A percentile compares a stretch with the other conserved stretches of the same genome.
Evolutionary conservation across 1,139 yeast genomes (phyloP).

Genomic region (Taphrina confusa): DNA sequence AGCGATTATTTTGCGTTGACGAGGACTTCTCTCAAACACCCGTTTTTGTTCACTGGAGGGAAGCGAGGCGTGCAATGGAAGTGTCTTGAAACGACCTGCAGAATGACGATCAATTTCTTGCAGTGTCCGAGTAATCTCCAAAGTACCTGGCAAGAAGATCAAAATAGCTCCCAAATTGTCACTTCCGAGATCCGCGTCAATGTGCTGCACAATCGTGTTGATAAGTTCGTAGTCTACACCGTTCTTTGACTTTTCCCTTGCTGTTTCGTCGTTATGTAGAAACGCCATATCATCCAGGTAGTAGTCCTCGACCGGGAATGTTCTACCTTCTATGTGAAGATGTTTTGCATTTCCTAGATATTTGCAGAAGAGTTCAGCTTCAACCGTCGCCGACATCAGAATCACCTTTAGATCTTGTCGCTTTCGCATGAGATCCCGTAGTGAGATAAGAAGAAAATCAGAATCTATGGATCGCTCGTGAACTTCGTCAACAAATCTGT

Average conservation of each 20-base stretch:
- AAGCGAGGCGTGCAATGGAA: constrained; percentile 88
- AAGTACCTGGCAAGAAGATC: constrained; percentile 85
- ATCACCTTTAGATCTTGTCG: constrained; percentile 56
- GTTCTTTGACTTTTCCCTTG: constrained; percentile 46
- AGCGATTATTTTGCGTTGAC: constrained; percentile 74
- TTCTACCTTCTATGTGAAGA: constrained; percentile 82
- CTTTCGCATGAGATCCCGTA: constrained; percentile 47
- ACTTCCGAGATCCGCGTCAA: constrained; percentile 53
- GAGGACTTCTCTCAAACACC: constrained; percentile 57
- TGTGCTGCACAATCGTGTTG: constrained; percentile 55
- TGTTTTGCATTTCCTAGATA: constrained; percentile 51
- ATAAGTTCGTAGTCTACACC: constrained; percentile 71
- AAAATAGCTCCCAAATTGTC: constrained; percentile 68
- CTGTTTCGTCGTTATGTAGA: constrained; percentile 25
- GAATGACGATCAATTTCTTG: constrained; percentile 43
- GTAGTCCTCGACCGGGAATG: constrained; percentile 80
- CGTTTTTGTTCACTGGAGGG: constrained; percentile 76
- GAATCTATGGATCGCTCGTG: constrained; percentile 93
- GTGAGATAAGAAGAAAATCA: constrained; percentile 75
- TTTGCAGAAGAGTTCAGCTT: constrained; percentile 63
- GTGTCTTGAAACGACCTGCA: constrained; percentile 45
- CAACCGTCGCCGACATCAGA: constrained; percentile 94
- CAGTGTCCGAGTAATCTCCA: constrained; percentile 73
- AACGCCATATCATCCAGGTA: constrained; percentile 62
- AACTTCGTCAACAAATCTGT: constrained; percentile 81